Conservation (phyloP, 345 rosid genomes). For the Dimocarpus longan region DNA sequence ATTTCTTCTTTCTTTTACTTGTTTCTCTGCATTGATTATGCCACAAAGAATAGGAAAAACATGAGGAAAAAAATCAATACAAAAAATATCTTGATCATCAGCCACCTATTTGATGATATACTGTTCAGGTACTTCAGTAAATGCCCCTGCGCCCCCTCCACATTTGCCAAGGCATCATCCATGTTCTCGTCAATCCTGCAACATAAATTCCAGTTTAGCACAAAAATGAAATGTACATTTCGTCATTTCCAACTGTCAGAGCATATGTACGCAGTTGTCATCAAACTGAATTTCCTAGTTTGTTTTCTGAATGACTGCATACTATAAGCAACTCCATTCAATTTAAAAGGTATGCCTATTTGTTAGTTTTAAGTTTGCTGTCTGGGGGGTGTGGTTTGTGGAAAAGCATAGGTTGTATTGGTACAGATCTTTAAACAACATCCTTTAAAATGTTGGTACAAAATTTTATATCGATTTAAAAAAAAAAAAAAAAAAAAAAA, state of each 20-base stretch:
- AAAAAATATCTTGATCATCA: constrained; percentile 53
- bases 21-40: constrained; percentile 28
- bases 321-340: neutral
- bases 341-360: neutral
- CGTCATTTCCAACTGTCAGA: neutral
- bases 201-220: neutral
- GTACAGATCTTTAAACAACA: neutral
- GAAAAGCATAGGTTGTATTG: neutral
- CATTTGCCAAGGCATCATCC: constrained; percentile 45
- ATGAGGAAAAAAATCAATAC: constrained; percentile 48
- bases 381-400: neutral
- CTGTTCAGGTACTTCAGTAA: constrained; percentile 48
- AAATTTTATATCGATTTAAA: neutral
- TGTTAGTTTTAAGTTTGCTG: neutral
- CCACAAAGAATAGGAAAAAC: constrained; percentile 53
- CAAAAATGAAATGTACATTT: neutral
- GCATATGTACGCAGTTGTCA: neutral
- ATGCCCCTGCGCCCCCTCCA: constrained; percentile 53
- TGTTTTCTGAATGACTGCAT: neutral
- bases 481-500: no score
- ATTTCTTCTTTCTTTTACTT: constrained; percentile 14
- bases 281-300: neutral
- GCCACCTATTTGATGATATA: constrained; percentile 49
- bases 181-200: constrained; percentile 55
- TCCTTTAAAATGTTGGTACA: neutral